A percentile compares a stretch with the other conserved stretches of the same genome.
Evolutionary conservation across 2,329 filamentous ascomycete species (phyloP).

Genomic region (Elsinoe ampelina): DNA sequence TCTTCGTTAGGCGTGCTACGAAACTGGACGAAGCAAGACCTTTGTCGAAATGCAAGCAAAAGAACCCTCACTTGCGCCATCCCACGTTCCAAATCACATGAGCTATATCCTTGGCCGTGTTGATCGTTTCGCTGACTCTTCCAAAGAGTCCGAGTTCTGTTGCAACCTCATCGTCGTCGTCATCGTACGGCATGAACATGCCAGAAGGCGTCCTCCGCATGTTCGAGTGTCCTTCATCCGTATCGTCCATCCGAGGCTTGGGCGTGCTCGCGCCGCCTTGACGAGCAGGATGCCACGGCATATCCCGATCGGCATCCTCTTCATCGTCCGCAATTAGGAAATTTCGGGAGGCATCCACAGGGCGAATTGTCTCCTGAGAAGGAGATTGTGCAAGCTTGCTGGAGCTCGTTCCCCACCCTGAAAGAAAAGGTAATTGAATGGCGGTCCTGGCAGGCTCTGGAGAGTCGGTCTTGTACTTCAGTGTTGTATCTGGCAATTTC

Average conservation of each 20-base stretch:
- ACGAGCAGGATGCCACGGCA: slow-evolving; percentile 37
- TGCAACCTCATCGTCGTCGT: slow-evolving; percentile 54
- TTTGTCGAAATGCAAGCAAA: neutral
- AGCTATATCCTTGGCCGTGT: slow-evolving; percentile 55
- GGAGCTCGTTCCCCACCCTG: slow-evolving; percentile 24
- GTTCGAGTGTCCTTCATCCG: slow-evolving; percentile 30
- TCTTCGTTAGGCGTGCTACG: neutral
- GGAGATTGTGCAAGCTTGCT: slow-evolving; percentile 58
- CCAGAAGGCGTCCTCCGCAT: slow-evolving; percentile 74
- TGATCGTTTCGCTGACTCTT: slow-evolving; percentile 68
- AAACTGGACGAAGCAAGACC: slow-evolving; percentile 1
- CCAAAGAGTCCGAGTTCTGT: slow-evolving; percentile 57
- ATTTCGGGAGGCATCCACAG: slow-evolving; percentile 56
- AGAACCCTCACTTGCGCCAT: slow-evolving; percentile 42
- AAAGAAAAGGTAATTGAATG: slow-evolving; percentile 35
- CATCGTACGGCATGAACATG: slow-evolving; percentile 85
- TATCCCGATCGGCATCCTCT: slow-evolving; percentile 41
- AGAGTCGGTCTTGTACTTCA: slow-evolving; percentile 74
- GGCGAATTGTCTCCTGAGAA: slow-evolving; percentile 72
- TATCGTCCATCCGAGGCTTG: slow-evolving; percentile 41
- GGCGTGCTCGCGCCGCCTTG: slow-evolving; percentile 34
- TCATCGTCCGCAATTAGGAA: slow-evolving; percentile 43
- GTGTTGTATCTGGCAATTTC: slow-evolving; percentile 74
- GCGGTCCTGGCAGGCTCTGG: slow-evolving; percentile 46
- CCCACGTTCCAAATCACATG: slow-evolving; percentile 60